phyloP scores from a whole-genome alignment of 257 asterid genomes.

The Salvia rosmarinus region DNA sequence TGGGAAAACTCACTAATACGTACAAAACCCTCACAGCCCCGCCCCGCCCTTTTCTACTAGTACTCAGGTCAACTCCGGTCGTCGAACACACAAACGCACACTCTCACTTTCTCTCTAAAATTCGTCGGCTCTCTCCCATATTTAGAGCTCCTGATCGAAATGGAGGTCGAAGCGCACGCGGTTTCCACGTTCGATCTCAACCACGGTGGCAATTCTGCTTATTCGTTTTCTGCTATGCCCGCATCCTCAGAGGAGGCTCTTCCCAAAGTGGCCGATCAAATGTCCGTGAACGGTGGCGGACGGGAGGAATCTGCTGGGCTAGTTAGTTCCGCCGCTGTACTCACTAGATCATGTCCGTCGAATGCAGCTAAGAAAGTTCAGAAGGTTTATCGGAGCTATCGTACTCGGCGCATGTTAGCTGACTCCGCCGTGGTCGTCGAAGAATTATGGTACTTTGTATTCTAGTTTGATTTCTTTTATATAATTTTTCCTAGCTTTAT shows the following conservation, averaged over 20 bases:
- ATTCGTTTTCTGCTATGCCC: slow-evolving; percentile 34
- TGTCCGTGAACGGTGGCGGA: slow-evolving; percentile 29
- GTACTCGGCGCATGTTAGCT: slow-evolving; percentile 95
- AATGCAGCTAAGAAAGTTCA: slow-evolving; percentile 81
- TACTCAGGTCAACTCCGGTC: not conserved
- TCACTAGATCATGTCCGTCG: slow-evolving; percentile 36
- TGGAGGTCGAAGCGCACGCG: slow-evolving; percentile 67
- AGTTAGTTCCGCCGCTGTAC: slow-evolving; percentile 28
- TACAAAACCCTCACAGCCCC: slow-evolving; percentile 31
- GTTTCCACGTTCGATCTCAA: slow-evolving; percentile 47
- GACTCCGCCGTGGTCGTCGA: slow-evolving; percentile 96
- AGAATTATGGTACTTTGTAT: slow-evolving; percentile 70
- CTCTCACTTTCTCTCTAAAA: slow-evolving; percentile 24
- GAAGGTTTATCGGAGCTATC: slow-evolving; percentile 87
- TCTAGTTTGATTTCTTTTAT: not conserved
- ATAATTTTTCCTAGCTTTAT: not conserved
- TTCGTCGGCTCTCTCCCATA: not conserved
- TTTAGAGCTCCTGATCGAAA: slow-evolving; percentile 13
- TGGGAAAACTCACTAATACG: slow-evolving; percentile 29
- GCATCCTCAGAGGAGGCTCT: slow-evolving; percentile 33
- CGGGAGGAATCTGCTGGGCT: slow-evolving; percentile 37
- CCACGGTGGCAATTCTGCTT: slow-evolving; percentile 32
- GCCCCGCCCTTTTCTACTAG: not conserved
- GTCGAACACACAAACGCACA: not conserved
- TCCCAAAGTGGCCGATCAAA: not conserved